phyloP scores from a whole-genome alignment of 75 land plant species.

The Chamaecyparis obtusa region DNA sequence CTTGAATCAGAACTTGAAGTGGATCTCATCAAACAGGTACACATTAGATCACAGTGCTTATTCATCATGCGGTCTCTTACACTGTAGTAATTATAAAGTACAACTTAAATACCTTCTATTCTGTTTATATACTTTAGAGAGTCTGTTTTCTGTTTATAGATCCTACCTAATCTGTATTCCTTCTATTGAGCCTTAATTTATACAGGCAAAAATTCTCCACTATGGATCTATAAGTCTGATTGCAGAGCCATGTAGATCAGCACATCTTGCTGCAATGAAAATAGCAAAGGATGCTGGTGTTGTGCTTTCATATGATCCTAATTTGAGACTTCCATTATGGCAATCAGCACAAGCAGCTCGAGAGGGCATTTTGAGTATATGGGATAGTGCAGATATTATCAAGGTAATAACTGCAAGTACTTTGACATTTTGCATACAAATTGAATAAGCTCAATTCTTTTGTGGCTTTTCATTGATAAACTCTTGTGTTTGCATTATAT shows the following conservation, averaged over 20 bases:
- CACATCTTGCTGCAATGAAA: slow-evolving; percentile 77
- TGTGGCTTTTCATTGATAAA: slow-evolving; percentile 8
- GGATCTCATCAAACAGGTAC: slow-evolving; percentile 71
- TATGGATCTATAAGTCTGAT: slow-evolving; percentile 98
- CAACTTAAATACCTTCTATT: neutral
- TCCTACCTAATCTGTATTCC: neutral
- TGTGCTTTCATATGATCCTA: slow-evolving; percentile 88
- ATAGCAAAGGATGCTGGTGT: slow-evolving; percentile 82
- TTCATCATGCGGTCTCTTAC: neutral
- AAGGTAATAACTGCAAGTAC: slow-evolving; percentile 43
- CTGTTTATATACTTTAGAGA: neutral
- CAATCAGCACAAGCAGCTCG: slow-evolving; percentile 71
- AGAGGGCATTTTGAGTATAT: slow-evolving; percentile 83
- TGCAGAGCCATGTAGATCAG: slow-evolving; percentile 90
- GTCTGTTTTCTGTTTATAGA: neutral
- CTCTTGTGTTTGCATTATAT: neutral
- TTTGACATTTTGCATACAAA: neutral
- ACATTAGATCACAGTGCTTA: neutral
- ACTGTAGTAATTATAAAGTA: neutral
- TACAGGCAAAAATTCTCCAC: slow-evolving; percentile 88
- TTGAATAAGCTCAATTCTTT: neutral
- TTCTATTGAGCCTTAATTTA: slow-evolving; percentile 4
- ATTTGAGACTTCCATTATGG: slow-evolving; percentile 90
- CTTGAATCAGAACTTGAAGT: slow-evolving; percentile 68
- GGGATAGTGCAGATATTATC: slow-evolving; percentile 86